These are phyloP conservation scores for Fusarium mexicanum DNA, from an alignment of 2,329 filamentous ascomycete species.

Conservation along the genomic window DNA sequence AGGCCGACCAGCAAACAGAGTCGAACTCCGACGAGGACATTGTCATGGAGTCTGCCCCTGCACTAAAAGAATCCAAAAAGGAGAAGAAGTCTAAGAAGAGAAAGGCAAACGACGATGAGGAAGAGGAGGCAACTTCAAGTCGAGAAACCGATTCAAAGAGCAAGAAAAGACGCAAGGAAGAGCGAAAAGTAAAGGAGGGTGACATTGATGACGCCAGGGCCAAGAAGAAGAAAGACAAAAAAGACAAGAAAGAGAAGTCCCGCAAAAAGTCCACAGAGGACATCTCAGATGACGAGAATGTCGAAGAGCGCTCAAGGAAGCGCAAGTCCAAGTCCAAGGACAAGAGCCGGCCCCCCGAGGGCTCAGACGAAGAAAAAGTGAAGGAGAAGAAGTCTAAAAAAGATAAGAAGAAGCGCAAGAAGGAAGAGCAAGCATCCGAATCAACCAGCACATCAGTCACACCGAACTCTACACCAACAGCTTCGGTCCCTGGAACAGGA, in stretches of 20 bases:
- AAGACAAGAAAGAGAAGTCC: slow-evolving; percentile 55
- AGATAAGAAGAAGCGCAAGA: slow-evolving; percentile 62
- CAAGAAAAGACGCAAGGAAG: slow-evolving; percentile 52
- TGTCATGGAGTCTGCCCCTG: slow-evolving; percentile 35
- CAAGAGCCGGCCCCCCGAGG: slow-evolving; percentile 43
- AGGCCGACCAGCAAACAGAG: slow-evolving; percentile 11
- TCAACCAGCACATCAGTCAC: slow-evolving; percentile 24
- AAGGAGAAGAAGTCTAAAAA: slow-evolving; percentile 52
- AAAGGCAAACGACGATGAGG: slow-evolving; percentile 54
- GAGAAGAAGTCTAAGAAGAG: slow-evolving; percentile 61
- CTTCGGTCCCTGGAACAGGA: slow-evolving; percentile 49
- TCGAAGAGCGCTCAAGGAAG: slow-evolving; percentile 46
- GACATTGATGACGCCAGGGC: slow-evolving; percentile 35
- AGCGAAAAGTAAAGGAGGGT: slow-evolving; percentile 47
- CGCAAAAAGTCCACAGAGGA: slow-evolving; percentile 36
- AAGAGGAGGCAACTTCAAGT: slow-evolving; percentile 44
- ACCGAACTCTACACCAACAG: slow-evolving; percentile 38
- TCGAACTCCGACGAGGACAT: slow-evolving; percentile 32
- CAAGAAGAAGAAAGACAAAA: slow-evolving; percentile 50
- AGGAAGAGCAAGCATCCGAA: slow-evolving; percentile 47
- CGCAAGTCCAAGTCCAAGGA: slow-evolving; percentile 47
- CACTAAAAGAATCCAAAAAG: slow-evolving; percentile 47
- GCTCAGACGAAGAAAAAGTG: slow-evolving; percentile 42
- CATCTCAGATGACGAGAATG: slow-evolving; percentile 36
- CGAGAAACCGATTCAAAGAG: slow-evolving; percentile 47